phyloP scores from a whole-genome alignment of 169 alveolate species.

The Plasmodium vinckei region DNA sequence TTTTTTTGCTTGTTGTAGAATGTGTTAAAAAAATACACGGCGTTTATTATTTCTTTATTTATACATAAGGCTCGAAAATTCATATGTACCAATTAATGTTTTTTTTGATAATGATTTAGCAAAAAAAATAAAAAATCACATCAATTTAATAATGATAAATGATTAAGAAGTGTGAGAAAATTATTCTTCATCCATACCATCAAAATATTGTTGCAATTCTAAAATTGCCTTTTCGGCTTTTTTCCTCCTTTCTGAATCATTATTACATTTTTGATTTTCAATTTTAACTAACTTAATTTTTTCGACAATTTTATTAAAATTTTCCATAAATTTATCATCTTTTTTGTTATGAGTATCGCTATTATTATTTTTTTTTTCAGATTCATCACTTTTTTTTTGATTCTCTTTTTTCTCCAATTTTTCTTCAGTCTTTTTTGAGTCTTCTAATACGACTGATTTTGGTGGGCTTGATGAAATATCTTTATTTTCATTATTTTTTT shows the following conservation, averaged over 20 bases:
- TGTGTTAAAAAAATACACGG: too few species aligned
- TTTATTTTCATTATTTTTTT: background rate
- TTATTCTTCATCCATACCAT: slow-evolving; percentile 58
- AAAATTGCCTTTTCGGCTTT: slow-evolving; percentile 52
- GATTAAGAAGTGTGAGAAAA: too few species aligned
- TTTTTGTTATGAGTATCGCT: background rate
- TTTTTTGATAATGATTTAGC: too few species aligned
- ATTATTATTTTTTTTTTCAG: background rate
- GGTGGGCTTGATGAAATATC: background rate
- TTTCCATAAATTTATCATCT: slow-evolving; percentile 49
- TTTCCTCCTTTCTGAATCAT: slow-evolving; percentile 37
- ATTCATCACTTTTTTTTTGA: background rate
- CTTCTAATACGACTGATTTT: too few species aligned
- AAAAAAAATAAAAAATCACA: too few species aligned
- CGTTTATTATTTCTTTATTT: too few species aligned
- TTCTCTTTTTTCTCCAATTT: background rate
- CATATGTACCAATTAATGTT: too few species aligned
- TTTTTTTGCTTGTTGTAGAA: too few species aligned
- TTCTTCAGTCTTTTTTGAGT: background rate
- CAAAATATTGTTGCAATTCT: slow-evolving; percentile 62
- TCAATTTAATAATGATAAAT: too few species aligned
- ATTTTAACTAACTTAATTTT: slow-evolving; percentile 57
- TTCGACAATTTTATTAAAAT: slow-evolving; percentile 61
- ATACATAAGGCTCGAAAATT: too few species aligned
- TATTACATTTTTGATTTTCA: slow-evolving; percentile 53